These are phyloP conservation scores for Glycine tomentella DNA, from an alignment of 306 rosid genomes.

Conservation along the genomic window DNA sequence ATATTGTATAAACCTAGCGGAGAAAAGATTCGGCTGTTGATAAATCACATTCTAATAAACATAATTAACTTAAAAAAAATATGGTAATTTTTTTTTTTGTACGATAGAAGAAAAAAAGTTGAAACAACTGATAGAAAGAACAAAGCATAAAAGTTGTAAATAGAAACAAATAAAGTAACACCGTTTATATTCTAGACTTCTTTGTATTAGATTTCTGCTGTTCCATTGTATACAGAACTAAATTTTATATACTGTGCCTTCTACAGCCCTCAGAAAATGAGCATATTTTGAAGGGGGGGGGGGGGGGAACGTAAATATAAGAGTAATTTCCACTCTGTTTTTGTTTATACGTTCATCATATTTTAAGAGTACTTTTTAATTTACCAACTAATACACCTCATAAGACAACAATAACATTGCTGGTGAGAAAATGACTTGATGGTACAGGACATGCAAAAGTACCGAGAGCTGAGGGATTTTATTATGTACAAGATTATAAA, in stretches of 20 bases:
- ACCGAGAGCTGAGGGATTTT: conserved; percentile 36
- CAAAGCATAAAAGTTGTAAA: no score
- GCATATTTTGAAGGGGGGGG: background rate
- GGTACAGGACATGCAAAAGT: conserved; percentile 44
- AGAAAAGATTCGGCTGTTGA: conserved; percentile 1
- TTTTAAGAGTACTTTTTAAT: conserved; percentile 20
- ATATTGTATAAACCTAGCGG: background rate
- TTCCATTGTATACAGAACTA: background rate
- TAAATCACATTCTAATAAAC: no score
- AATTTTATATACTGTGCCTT: background rate
- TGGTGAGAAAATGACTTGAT: conserved; percentile 48
- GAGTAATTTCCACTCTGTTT: background rate
- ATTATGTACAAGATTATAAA: conserved; percentile 32
- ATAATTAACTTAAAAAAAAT: background rate
- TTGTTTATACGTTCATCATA: background rate
- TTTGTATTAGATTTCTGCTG: no score
- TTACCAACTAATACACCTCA: conserved; percentile 37
- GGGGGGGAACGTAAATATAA: background rate
- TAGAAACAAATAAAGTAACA: no score
- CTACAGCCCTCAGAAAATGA: background rate
- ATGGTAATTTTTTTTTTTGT: background rate
- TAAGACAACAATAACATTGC: conserved; percentile 50
- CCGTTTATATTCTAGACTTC: no score
- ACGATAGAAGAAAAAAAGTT: background rate
- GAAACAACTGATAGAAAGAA: background rate